phyloP scores from a whole-genome alignment of 1,284 basidiomycete genomes.

The Pseudozyma pruni region DNA sequence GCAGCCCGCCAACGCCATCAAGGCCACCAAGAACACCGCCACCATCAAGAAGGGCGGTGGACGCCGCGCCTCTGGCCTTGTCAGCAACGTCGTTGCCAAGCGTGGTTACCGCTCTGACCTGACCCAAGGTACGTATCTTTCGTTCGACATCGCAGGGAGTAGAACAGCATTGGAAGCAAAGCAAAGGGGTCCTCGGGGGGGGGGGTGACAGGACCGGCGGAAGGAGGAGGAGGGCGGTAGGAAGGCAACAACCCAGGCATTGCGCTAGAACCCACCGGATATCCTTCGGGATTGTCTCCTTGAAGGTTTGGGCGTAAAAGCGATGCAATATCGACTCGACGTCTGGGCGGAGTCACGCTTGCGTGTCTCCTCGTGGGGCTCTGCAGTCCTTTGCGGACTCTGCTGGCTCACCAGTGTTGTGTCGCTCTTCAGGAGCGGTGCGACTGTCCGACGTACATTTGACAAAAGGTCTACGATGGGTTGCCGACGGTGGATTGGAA shows the following conservation, averaged over 20 bases:
- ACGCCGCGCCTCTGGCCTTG: constrained; percentile 60
- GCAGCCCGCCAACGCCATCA: constrained; percentile 47
- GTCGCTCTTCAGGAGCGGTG: constrained; percentile 14
- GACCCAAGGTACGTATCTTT: constrained; percentile 51
- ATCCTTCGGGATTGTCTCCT: constrained; percentile 16
- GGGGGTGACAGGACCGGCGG: no score
- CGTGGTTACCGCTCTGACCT: constrained; percentile 65
- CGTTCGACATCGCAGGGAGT: constrained; percentile 4
- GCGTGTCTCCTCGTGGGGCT: constrained; percentile 27
- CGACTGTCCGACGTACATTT: constrained; percentile 39
- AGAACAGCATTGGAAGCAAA: neutral
- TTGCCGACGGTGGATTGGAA: no score
- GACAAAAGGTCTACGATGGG: neutral
- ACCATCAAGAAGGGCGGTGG: constrained; percentile 58
- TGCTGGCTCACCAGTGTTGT: constrained; percentile 35
- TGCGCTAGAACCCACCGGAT: constrained; percentile 68
- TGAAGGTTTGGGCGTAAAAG: constrained; percentile 67
- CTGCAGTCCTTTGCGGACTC: constrained; percentile 18
- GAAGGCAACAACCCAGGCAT: constrained; percentile 39
- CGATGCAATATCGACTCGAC: constrained; percentile 59
- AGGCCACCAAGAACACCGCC: constrained; percentile 37
- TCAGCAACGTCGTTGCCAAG: constrained; percentile 64
- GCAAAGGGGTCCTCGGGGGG: neutral
- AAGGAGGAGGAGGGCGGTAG: neutral
- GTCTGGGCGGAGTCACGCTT: constrained; percentile 23